A percentile compares a stretch with the other conserved stretches of the same genome.
Evolutionary conservation across 352 stramenopile genomes (phyloP).

Genomic region (Phytophthora fragariaefolia): DNA sequence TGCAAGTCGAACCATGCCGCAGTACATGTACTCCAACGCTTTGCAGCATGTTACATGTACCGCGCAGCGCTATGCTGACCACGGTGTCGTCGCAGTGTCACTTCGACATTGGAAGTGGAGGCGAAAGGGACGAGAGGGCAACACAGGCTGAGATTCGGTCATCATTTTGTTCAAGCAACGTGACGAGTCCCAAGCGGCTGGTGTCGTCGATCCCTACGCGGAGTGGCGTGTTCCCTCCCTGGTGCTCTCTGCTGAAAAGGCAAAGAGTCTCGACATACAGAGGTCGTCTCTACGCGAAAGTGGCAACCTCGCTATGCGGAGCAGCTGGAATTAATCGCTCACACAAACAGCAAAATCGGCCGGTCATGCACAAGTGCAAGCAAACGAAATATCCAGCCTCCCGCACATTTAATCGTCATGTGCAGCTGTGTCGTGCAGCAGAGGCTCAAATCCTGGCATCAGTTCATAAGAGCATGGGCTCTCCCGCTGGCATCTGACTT

Average conservation of each 20-base stretch:
- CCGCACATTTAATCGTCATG: slow-evolving; percentile 3
- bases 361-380: slow-evolving; percentile 7
- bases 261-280: slow-evolving; percentile 19
- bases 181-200: slow-evolving; percentile 16
- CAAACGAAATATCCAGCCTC: slow-evolving; percentile 26
- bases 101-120: neutral
- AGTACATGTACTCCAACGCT: neutral
- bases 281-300: slow-evolving; percentile 19
- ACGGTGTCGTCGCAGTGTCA: neutral
- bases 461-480: slow-evolving; percentile 18
- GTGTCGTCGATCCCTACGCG: slow-evolving; percentile 1
- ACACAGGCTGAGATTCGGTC: neutral
- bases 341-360: slow-evolving; percentile 33
- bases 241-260: slow-evolving; percentile 8
- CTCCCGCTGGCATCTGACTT: slow-evolving; percentile 12
- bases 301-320: slow-evolving; percentile 4
- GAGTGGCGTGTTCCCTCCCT: slow-evolving; percentile 9
- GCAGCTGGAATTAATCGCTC: slow-evolving; percentile 28
- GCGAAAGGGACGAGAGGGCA: slow-evolving; percentile 18
- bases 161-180: slow-evolving; percentile 8
- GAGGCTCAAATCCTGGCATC: slow-evolving; percentile 17
- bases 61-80: neutral
- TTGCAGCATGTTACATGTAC: too few relatives aligned
- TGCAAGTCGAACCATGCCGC: neutral
- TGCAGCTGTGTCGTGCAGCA: neutral